A percentile compares a stretch with the other conserved stretches of the same genome.
These are phyloP conservation scores for Albophoma yamanashiensis DNA, from an alignment of 2,329 filamentous ascomycete genomes.

Conservation along the genomic window DNA sequence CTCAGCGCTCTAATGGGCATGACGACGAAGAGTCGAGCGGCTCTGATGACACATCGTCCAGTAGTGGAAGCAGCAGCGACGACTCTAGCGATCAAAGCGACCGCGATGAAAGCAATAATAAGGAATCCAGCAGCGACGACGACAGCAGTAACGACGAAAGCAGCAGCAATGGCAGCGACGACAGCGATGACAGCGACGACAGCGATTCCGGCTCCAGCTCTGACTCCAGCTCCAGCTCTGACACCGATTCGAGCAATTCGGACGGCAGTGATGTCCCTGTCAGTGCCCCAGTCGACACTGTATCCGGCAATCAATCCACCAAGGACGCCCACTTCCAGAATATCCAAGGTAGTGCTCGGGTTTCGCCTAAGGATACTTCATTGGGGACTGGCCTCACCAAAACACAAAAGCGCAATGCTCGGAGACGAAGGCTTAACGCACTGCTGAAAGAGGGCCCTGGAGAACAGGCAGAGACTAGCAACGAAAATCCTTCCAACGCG, in stretches of 20 bases:
- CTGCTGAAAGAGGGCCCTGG: background rate
- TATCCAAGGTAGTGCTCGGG: background rate
- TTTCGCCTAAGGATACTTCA: background rate
- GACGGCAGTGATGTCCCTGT: background rate
- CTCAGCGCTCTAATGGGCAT: too few relatives aligned
- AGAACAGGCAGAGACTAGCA: background rate
- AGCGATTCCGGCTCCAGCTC: constrained; percentile 6
- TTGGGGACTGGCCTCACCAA: constrained; percentile 24
- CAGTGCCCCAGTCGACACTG: background rate
- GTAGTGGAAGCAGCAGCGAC: background rate
- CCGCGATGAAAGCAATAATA: background rate
- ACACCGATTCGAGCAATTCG: constrained; percentile 7
- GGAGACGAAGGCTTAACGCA: constrained; percentile 29
- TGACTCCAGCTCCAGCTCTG: constrained; percentile 5
- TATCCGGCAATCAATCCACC: background rate
- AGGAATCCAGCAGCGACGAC: constrained; percentile 6
- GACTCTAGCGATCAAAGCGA: background rate
- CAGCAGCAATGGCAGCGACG: constrained; percentile 4
- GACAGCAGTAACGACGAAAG: background rate
- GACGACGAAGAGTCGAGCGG: background rate
- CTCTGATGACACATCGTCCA: background rate
- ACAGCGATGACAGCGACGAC: background rate
- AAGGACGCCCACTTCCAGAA: background rate
- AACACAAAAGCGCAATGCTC: constrained; percentile 42
- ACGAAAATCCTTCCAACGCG: background rate